Base-by-base conservation (phyloP, 495 filamentous ascomycete species). In the Corynascus novoguineensis region DNA sequence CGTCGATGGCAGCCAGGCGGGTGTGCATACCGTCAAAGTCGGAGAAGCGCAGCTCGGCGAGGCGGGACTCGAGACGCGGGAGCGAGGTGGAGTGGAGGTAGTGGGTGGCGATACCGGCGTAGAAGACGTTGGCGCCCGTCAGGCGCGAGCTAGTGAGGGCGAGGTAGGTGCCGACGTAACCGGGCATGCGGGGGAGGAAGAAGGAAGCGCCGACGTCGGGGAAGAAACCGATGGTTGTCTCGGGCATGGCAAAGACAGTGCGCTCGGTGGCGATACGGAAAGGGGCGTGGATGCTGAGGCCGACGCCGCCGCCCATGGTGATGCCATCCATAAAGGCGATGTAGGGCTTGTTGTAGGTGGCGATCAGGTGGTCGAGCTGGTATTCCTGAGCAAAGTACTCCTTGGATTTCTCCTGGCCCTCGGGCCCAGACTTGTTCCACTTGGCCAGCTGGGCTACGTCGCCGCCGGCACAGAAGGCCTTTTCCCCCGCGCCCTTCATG, bases 221-320 rank as follows among this genome's bases (percentile, higher is more conserved):
- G 76, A 97, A 98, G 76, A 97, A 96, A 10, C 93, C 93, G 63
- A 98, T 98, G 9, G 79, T 92, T 3, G 93, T 98, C 77, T 98
- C 93, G 34, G 93, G 93, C 93, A 98, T 98, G 59, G 95, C 91
- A 66, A 98, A 96, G 19, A 92, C 70, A 7, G 95, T 98, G 53
- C 86, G 86, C 72, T 98, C 93, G 12, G 93, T 98, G 25, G 95
- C 95, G 64, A 98, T 93, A 22, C 93, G 81, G 79, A 98, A 90
- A 2, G 93, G 95, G 5, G 95, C 92, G 72, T 98, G 95, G 41
- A 97, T 80, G 71, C 86, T 90, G 47, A 98, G 81, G 4, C 93
- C 93, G 28, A 97, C 95, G 50, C 93, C 93, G 51, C 93, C 93
- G 57, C 93, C 93, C 93, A 98, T 97, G 24, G 95, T 98, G 66